Evolutionary conservation across 2,329 filamentous ascomycete genomes (phyloP).

Genomic region (Calonectria hongkongensis): DNA sequence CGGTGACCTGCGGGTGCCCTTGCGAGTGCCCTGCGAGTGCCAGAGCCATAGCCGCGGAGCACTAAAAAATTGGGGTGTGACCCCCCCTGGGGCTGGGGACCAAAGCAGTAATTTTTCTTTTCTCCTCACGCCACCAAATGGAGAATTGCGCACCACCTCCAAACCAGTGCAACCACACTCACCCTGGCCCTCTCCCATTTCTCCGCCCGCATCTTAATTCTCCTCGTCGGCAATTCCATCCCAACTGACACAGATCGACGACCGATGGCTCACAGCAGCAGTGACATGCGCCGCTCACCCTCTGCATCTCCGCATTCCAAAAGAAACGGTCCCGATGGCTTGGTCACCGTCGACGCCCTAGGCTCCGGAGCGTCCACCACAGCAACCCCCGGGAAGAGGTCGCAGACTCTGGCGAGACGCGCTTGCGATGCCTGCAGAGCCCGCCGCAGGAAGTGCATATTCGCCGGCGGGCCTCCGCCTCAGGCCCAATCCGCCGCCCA

Average conservation of each 20-base stretch:
- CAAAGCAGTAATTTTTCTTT: neutral
- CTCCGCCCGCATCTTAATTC: slow-evolving; percentile 36
- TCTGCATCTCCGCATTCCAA: slow-evolving; percentile 21
- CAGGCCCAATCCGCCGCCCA: slow-evolving; percentile 23
- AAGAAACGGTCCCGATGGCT: slow-evolving; percentile 5
- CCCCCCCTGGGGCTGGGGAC: neutral
- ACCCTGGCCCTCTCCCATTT: slow-evolving; percentile 12
- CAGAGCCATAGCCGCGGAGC: neutral
- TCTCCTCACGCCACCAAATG: slow-evolving; percentile 22
- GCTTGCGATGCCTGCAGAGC: slow-evolving; percentile 53
- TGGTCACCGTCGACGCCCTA: neutral
- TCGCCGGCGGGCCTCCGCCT: slow-evolving; percentile 37
- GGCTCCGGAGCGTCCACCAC: neutral
- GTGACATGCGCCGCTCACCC: slow-evolving; percentile 33
- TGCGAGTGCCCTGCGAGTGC: too few relatives aligned
- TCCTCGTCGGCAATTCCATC: slow-evolving; percentile 31
- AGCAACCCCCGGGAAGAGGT: slow-evolving; percentile 1
- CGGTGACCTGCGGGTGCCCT: too few relatives aligned
- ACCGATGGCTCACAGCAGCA: slow-evolving; percentile 2
- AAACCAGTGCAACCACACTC: neutral
- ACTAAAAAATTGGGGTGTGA: slow-evolving; percentile 10
- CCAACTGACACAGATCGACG: neutral
- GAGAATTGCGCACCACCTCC: slow-evolving; percentile 22
- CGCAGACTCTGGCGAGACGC: slow-evolving; percentile 46
- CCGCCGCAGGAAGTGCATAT: slow-evolving; percentile 50